phyloP scores from a whole-genome alignment of 306 rosid genomes.

The Leucaena leucocephala region DNA sequence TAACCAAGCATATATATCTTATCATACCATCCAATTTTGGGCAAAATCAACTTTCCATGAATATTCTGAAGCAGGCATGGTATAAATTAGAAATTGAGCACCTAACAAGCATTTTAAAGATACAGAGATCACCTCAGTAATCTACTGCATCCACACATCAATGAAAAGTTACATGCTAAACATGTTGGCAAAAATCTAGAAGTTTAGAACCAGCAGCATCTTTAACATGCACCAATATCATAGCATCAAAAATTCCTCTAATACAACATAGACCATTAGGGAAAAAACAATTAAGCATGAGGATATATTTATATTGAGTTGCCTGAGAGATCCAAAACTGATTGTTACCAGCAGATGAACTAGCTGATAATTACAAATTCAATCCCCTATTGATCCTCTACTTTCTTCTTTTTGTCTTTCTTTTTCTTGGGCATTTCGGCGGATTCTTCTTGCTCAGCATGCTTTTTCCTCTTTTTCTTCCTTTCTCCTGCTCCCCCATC shows the following conservation, averaged over 20 bases:
- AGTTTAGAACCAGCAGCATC: background rate
- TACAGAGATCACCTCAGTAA: background rate
- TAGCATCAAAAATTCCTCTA: background rate
- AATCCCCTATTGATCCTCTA: background rate
- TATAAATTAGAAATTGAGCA: background rate
- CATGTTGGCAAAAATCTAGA: background rate
- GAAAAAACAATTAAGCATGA: background rate
- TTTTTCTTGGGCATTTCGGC: background rate
- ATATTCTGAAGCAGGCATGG: background rate
- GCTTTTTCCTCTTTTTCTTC: conserved; percentile 52
- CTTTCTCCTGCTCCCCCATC: conserved; percentile 38
- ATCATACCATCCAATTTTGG: background rate
- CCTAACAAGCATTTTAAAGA: background rate
- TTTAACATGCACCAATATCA: background rate
- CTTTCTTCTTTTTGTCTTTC: conserved; percentile 6
- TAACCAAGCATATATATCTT: background rate
- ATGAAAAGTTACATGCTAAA: background rate
- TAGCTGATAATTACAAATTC: background rate
- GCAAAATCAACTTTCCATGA: background rate
- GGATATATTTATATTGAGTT: background rate
- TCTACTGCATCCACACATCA: background rate
- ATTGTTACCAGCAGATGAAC: background rate
- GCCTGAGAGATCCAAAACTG: background rate
- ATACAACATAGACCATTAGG: background rate
- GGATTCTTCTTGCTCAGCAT: conserved; percentile 26